Evolutionary conservation across 768 basidiomycete species (phyloP), one percentile per base, ranked within the genome.

Genomic region (Phanerochaete sordida): DNA sequence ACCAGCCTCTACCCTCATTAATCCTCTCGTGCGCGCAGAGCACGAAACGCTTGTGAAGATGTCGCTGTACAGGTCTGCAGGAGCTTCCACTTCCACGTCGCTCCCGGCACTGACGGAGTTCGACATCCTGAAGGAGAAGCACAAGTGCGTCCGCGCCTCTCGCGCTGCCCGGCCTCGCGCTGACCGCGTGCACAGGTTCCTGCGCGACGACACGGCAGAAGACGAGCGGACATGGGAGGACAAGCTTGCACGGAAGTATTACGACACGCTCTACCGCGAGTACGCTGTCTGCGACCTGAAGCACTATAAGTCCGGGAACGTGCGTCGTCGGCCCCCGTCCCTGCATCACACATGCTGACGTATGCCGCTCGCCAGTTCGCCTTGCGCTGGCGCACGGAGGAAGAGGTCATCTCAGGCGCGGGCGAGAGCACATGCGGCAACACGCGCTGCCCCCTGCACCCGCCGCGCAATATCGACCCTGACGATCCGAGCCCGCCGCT

Each of bases 201-300:
- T 96, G 2, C 82, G 92, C 26, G 86, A 88, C 48, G 80, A 81
- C 47, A 63, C 70, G 2, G 59, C 68, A 3, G 69, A 73, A 3
- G 65, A 73, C 48, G 56, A 70, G 13, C 66, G 73, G 7, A 76
- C 84, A 0, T 98, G 94, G 91, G 86, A 95, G 68, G 92, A 95
- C 49, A 79, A 85, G 61, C 78, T 98, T 27, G 95, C 96, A 0
- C 78, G 81, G 62, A 95, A 95, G 66, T 98, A 95, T 76, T 95
- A 98, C 67, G 76, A 81, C 13, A 90, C 76, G 64, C 83, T 98
- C 2, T 97, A 93, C 71, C 89, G 93, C 63, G 95, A 98, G 73
- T 98, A 88, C 66, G 93, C 91, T 0, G 78, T 95, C 23, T 94
- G 92, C 69, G 93, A 98, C 74, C 77, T 98, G 61, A 98, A 98